Evolutionary conservation across 1,284 basidiomycete species (phyloP).

Genomic region (Heterobasidion annosum): DNA sequence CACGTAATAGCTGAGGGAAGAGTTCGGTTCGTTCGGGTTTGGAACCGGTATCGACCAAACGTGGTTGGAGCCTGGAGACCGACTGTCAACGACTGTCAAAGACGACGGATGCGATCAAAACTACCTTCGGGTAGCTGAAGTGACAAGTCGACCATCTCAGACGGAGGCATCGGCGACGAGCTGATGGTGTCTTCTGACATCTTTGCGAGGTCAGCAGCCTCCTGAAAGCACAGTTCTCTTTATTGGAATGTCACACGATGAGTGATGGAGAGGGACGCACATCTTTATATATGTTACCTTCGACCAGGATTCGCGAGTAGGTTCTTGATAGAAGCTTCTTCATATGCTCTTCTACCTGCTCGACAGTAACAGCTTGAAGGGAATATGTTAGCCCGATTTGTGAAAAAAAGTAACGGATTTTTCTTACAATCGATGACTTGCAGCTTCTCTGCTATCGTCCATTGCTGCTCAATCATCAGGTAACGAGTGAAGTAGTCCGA

Average conservation of each 20-base stretch:
- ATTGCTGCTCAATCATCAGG: constrained; percentile 62
- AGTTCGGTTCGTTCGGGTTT: constrained; percentile 87
- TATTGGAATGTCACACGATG: background rate
- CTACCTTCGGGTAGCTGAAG: constrained; percentile 63
- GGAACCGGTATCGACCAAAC: constrained; percentile 66
- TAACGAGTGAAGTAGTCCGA: constrained; percentile 77
- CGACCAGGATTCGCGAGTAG: constrained; percentile 70
- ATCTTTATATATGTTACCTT: constrained; percentile 82
- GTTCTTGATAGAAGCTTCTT: constrained; percentile 57
- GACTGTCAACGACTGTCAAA: constrained; percentile 9
- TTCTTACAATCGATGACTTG: constrained; percentile 61
- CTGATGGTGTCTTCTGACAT: constrained; percentile 65
- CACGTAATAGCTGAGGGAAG: constrained; percentile 72
- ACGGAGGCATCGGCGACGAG: constrained; percentile 43
- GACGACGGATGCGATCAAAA: background rate
- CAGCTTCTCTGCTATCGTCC: constrained; percentile 81
- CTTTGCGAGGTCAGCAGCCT: constrained; percentile 69
- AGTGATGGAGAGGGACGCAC: constrained; percentile 29
- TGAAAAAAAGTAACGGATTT: background rate
- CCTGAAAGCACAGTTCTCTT: constrained; percentile 31
- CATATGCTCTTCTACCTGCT: constrained; percentile 69
- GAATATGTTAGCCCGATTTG: background rate
- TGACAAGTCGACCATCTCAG: constrained; percentile 53
- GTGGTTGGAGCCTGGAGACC: constrained; percentile 52
- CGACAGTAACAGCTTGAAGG: constrained; percentile 51